phyloP scores from a whole-genome alignment of 257 asterid genomes.

The Jaltomata sinuosa region DNA sequence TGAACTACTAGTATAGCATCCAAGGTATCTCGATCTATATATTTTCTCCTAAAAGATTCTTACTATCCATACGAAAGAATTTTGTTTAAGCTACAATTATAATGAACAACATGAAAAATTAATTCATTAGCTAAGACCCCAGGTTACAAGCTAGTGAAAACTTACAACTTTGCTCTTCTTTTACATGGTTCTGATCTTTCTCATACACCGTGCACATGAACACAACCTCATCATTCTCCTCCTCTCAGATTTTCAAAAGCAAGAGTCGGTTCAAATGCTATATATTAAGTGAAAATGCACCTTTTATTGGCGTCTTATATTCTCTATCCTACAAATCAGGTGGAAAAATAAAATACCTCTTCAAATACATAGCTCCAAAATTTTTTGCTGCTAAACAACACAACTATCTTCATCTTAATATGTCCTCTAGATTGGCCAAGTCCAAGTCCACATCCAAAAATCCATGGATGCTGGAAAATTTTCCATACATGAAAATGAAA shows the following conservation, averaged over 20 bases:
- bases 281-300: neutral
- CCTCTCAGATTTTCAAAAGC: neutral
- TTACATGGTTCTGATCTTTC: neutral
- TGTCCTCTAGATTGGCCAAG: neutral
- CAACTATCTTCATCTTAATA: neutral
- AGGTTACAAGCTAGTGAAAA: too few relatives aligned
- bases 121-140: too few relatives aligned
- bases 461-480: neutral
- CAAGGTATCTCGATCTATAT: too few relatives aligned
- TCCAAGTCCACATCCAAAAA: neutral
- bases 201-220: neutral
- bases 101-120: too few relatives aligned
- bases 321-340: neutral
- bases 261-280: neutral
- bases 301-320: neutral
- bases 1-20: too few relatives aligned
- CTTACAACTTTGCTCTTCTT: too few relatives aligned
- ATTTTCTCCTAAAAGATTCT: too few relatives aligned
- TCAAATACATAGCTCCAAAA: neutral
- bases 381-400: neutral
- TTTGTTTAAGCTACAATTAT: too few relatives aligned
- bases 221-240: neutral
- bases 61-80: too few relatives aligned
- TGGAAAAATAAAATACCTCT: neutral
- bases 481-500: neutral